These are phyloP conservation scores for Zanthoxylum bungeanum DNA, from an alignment of 345 rosid species.

Conservation along the genomic window DNA sequence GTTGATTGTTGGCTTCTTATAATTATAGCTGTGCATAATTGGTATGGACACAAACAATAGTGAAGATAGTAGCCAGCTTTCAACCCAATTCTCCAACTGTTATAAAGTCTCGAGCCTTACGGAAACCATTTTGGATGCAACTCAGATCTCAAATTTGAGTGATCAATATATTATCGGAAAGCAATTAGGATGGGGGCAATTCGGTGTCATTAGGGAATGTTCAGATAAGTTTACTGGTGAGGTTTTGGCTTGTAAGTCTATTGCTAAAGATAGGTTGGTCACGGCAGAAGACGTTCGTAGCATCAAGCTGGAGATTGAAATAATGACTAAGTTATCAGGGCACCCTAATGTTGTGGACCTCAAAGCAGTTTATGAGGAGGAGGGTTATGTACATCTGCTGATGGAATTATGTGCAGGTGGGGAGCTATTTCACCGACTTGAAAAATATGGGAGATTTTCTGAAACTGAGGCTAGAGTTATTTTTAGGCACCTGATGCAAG, in stretches of 20 bases:
- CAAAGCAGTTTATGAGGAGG: constrained; percentile 69
- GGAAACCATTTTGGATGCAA: constrained; percentile 50
- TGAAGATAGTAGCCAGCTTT: constrained; percentile 26
- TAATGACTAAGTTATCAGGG: constrained; percentile 55
- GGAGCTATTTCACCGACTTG: constrained; percentile 62
- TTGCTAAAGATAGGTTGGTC: constrained; percentile 53
- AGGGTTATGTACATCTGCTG: constrained; percentile 55
- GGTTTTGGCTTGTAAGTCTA: constrained; percentile 63
- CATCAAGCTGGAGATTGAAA: constrained; percentile 60
- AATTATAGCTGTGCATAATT: constrained; percentile 17
- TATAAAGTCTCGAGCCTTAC: constrained; percentile 46
- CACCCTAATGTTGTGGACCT: constrained; percentile 65
- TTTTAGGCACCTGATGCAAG: constrained; percentile 65
- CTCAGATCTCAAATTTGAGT: constrained; percentile 50
- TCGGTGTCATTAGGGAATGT: constrained; percentile 74
- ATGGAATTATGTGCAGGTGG: constrained; percentile 80
- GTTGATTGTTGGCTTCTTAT: constrained; percentile 12
- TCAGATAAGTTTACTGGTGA: constrained; percentile 52
- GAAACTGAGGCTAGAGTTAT: constrained; percentile 51
- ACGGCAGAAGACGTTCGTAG: constrained; percentile 45
- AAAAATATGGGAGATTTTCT: constrained; percentile 58
- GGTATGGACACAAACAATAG: constrained; percentile 49
- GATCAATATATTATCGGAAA: constrained; percentile 63
- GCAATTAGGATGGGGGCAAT: constrained; percentile 81
- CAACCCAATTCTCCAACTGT: constrained; percentile 33